These are phyloP conservation scores for Botrytis galanthina DNA, from an alignment of 2,329 filamentous ascomycete genomes.

Conservation along the genomic window DNA sequence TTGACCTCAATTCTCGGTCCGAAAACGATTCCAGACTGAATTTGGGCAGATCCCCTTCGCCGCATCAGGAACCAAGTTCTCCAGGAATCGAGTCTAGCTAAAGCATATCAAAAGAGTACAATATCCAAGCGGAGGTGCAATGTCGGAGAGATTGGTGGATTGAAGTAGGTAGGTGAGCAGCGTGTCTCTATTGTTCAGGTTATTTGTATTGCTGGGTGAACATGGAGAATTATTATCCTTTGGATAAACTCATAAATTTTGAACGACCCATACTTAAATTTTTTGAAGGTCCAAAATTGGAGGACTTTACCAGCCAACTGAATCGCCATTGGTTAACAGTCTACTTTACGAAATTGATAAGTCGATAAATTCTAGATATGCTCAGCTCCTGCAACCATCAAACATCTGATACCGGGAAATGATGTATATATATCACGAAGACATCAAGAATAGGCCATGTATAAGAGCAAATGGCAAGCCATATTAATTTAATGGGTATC, in stretches of 20 bases:
- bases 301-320: neutral
- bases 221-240: rapidly evolving
- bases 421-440: neutral
- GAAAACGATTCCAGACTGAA: no score
- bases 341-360: neutral
- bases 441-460: neutral
- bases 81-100: no score
- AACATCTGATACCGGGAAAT: neutral
- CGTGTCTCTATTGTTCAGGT: no score
- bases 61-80: no score
- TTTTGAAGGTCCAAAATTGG: rapidly evolving
- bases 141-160: no score
- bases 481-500: neutral
- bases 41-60: no score
- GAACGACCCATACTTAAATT: neutral
- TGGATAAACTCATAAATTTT: rapidly evolving
- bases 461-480: neutral
- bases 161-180: no score
- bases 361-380: neutral
- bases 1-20: no score
- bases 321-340: neutral
- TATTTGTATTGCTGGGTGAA: no score
- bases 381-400: neutral
- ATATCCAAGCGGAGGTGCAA: no score
- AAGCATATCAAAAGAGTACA: no score